These are phyloP conservation scores for Monilinia polystroma DNA, from an alignment of 2,329 filamentous ascomycete genomes.

Conservation along the genomic window DNA sequence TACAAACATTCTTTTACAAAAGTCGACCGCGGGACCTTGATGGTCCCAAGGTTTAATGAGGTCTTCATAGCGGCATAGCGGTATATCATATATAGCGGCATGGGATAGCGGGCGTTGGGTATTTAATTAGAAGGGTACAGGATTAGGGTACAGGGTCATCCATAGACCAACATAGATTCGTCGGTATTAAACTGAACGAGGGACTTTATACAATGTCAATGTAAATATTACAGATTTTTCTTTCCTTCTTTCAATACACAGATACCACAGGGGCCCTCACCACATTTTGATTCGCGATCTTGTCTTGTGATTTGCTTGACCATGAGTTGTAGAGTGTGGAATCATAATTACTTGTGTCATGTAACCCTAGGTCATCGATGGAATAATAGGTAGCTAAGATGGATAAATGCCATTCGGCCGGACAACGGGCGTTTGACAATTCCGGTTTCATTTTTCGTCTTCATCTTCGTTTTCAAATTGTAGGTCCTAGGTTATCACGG, in stretches of 20 bases:
- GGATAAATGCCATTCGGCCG: too few relatives aligned
- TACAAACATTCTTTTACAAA: conserved; percentile 19
- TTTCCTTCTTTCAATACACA: conserved; percentile 13
- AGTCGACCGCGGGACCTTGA: conserved; percentile 8
- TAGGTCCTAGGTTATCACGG: too few relatives aligned
- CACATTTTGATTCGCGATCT: not conserved
- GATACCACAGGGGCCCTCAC: conserved; percentile 23
- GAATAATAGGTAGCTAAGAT: too few relatives aligned
- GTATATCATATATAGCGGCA: not conserved
- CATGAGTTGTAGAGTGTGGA: too few relatives aligned
- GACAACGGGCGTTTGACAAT: too few relatives aligned
- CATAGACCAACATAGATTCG: not conserved
- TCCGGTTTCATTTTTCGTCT: too few relatives aligned
- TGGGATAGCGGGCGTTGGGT: conserved; percentile 8
- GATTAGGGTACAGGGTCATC: not conserved
- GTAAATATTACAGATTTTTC: conserved; percentile 12
- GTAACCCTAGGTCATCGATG: too few relatives aligned
- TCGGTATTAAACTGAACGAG: not conserved
- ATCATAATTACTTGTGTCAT: too few relatives aligned
- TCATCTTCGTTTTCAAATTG: too few relatives aligned
- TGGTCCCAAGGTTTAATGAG: conserved; percentile 9
- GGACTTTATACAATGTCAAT: conserved; percentile 12
- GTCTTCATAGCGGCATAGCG: too few relatives aligned
- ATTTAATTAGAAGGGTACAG: conserved; percentile 5
- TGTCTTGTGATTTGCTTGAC: not conserved